Evolutionary conservation across 2,329 filamentous ascomycete species (phyloP).

Genomic region (Sporothrix inflata): DNA sequence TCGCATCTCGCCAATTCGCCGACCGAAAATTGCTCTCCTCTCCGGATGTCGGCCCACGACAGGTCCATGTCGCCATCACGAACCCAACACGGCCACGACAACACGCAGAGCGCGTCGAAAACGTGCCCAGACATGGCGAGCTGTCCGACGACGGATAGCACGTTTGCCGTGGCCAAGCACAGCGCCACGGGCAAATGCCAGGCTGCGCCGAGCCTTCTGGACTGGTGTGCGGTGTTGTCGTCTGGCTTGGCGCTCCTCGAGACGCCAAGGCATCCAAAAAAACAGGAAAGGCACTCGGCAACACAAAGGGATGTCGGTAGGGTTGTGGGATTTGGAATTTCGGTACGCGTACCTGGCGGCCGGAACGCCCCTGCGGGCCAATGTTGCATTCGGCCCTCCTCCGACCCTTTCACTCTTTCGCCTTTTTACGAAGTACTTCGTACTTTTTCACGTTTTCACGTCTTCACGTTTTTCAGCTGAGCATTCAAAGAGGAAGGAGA

Average conservation of each 20-base stretch:
- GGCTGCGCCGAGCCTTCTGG: background rate
- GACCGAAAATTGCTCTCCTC: background rate
- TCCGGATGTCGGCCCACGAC: background rate
- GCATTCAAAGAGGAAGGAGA: slow-evolving; percentile 6
- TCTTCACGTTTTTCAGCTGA: slow-evolving; percentile 3
- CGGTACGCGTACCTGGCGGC: slow-evolving; percentile 8
- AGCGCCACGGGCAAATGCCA: background rate
- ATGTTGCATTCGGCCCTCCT: slow-evolving; percentile 16
- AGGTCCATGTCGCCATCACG: background rate
- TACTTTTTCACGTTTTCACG: no score
- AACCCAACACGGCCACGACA: background rate
- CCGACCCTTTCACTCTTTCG: no score
- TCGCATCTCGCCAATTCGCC: background rate
- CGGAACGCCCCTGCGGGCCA: slow-evolving; percentile 21
- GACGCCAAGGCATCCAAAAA: no score
- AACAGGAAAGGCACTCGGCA: background rate
- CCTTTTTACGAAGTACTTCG: no score
- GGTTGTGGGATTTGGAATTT: background rate
- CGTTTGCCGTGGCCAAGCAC: no score
- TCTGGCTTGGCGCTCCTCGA: background rate
- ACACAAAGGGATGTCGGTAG: background rate
- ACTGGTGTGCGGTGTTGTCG: background rate
- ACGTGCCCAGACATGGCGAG: background rate
- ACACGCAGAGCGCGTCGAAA: background rate
- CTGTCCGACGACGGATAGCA: no score